phyloP scores from a whole-genome alignment of 129 eudicot genomes.

The Saussurea involucrata region DNA sequence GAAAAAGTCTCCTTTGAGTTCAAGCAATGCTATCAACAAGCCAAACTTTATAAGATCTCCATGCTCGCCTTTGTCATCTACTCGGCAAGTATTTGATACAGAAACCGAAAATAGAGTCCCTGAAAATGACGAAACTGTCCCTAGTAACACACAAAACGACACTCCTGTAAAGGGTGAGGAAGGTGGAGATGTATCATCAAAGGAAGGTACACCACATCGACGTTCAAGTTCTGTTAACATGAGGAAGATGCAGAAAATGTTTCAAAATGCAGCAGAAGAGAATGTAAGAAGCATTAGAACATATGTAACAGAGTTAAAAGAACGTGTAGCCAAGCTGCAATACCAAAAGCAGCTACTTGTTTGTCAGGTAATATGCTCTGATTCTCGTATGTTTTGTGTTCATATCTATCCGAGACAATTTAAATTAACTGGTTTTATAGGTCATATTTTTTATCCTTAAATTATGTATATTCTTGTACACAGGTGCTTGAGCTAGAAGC shows the following conservation, averaged over 20 bases:
- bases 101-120: constrained; percentile 81
- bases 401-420: neutral
- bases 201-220: constrained; percentile 85
- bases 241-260: constrained; percentile 97
- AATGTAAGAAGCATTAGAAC: constrained; percentile 87
- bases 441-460: no score
- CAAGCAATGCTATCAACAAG: constrained; percentile 61
- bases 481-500: constrained; percentile 98
- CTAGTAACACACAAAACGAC: constrained; percentile 50
- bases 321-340: constrained; percentile 96
- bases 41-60: constrained; percentile 71
- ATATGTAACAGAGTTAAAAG: constrained; percentile 92
- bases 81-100: constrained; percentile 51
- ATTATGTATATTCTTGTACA: neutral
- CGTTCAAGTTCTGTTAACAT: constrained; percentile 96
- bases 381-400: neutral
- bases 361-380: constrained; percentile 62
- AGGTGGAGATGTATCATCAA: constrained; percentile 74
- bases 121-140: constrained; percentile 41
- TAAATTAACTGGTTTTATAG: neutral
- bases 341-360: constrained; percentile 96
- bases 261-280: constrained; percentile 97
- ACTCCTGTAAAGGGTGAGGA: constrained; percentile 65
- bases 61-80: constrained; percentile 79
- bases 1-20: constrained; percentile 75